Evolutionary conservation across 257 asterid genomes (phyloP).

Genomic region (Avicennia marina): DNA sequence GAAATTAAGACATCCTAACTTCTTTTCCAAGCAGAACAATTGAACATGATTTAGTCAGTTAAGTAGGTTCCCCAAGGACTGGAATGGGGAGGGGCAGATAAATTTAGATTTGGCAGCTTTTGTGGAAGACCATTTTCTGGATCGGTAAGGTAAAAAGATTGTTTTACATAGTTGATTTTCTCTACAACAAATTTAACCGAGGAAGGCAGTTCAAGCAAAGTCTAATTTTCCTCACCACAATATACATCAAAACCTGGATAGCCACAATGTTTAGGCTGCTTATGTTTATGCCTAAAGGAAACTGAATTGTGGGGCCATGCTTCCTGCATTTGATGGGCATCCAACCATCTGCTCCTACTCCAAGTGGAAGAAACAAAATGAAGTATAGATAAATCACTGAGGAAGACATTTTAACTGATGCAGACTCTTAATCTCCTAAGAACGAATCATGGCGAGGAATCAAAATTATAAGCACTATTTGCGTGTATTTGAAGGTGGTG

Average conservation of each 20-base stretch:
- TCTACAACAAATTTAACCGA: constrained; percentile 19
- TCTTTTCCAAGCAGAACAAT: constrained; percentile 18
- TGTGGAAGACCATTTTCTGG: constrained; percentile 10
- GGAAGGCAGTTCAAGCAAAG: constrained; percentile 24
- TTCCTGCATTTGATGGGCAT: too few relatives aligned
- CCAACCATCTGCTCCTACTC: too few relatives aligned
- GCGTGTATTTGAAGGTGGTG: too few relatives aligned
- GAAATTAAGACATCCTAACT: not conserved
- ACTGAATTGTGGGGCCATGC: constrained; percentile 43
- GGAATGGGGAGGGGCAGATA: constrained; percentile 23
- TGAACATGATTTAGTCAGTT: constrained; percentile 23
- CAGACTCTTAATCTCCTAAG: too few relatives aligned
- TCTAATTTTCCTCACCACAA: constrained; percentile 24
- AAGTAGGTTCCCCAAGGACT: not conserved
- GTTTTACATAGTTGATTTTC: constrained; percentile 11
- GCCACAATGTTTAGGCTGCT: constrained; percentile 31
- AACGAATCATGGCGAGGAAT: too few relatives aligned
- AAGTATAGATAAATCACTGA: too few relatives aligned
- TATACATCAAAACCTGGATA: constrained; percentile 34
- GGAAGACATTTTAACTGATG: too few relatives aligned
- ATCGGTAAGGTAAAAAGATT: not conserved
- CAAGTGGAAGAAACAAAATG: too few relatives aligned
- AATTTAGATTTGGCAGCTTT: constrained; percentile 12
- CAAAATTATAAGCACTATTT: too few relatives aligned
- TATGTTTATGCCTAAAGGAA: constrained; percentile 34